Conservation (phyloP, 1,139 yeast species). For the Suhomyces anneliseae region DNA sequence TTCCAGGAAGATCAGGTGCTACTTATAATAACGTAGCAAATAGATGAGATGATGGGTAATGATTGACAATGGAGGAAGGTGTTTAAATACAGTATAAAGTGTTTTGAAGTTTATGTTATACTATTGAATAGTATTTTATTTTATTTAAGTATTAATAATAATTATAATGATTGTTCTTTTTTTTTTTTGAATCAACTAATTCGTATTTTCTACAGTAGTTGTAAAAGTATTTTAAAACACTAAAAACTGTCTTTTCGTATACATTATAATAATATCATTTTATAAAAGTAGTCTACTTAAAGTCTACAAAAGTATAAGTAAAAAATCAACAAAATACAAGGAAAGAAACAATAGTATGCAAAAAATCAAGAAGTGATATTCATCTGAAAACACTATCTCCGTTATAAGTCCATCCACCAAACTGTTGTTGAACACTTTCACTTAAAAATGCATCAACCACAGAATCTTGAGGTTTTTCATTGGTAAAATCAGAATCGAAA, state of each 20-base stretch:
- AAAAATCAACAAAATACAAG: neutral
- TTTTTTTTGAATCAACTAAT: too few relatives aligned
- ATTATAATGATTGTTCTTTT: too few relatives aligned
- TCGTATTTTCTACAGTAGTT: too few relatives aligned
- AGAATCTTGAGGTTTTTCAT: slow-evolving; percentile 90
- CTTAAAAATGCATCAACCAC: slow-evolving; percentile 90
- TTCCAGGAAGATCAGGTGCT: slow-evolving; percentile 44
- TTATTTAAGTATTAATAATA: too few relatives aligned
- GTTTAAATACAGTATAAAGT: neutral
- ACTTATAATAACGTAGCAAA: slow-evolving; percentile 43
- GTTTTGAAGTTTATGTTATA: too few relatives aligned
- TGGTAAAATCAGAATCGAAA: slow-evolving; percentile 90
- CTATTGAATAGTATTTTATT: too few relatives aligned
- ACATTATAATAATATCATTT: too few relatives aligned
- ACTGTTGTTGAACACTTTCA: slow-evolving; percentile 91
- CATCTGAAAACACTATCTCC: slow-evolving; percentile 45
- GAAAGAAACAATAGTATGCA: neutral
- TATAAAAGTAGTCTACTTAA: too few relatives aligned
- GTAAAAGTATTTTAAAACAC: too few relatives aligned
- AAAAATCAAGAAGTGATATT: neutral
- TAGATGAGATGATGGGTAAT: slow-evolving; percentile 12
- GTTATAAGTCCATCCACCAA: slow-evolving; percentile 98
- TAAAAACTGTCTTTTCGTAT: too few relatives aligned
- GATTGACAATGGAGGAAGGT: neutral
- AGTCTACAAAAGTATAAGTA: neutral